A percentile compares a stretch with the other conserved stretches of the same genome.
These are phyloP conservation scores for Claviceps digitariae DNA, from an alignment of 2,329 filamentous ascomycete species.

Conservation along the genomic window DNA sequence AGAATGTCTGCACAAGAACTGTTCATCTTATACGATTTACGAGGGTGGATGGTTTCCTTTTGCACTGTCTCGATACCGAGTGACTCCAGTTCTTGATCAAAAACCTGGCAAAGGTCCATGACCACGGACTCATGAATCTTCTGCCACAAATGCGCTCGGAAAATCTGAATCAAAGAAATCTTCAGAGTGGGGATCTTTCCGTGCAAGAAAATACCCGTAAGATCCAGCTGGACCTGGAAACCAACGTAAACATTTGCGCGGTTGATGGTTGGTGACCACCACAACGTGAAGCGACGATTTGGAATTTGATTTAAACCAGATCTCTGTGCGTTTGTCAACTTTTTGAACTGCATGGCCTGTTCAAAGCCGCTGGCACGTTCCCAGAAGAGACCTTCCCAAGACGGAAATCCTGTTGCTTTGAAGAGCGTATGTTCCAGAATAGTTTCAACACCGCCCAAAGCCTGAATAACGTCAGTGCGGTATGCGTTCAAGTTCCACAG, in stretches of 20 bases:
- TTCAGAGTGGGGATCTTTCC: slow-evolving; percentile 97
- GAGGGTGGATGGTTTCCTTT: slow-evolving; percentile 96
- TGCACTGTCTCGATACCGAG: slow-evolving; percentile 95
- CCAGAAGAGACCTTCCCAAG: slow-evolving; percentile 95
- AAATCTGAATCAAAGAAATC: slow-evolving; percentile 97
- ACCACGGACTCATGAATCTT: slow-evolving; percentile 98
- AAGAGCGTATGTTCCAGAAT: slow-evolving; percentile 95
- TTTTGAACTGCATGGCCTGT: slow-evolving; percentile 90
- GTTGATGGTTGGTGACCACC: slow-evolving; percentile 94
- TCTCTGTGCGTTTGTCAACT: slow-evolving; percentile 90
- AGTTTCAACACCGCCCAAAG: slow-evolving; percentile 89
- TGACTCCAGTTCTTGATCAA: slow-evolving; percentile 92
- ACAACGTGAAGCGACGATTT: slow-evolving; percentile 93
- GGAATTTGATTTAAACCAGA: slow-evolving; percentile 97
- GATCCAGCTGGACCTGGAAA: slow-evolving; percentile 96
- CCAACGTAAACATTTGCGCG: slow-evolving; percentile 95
- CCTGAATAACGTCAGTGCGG: slow-evolving; percentile 92
- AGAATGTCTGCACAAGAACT: slow-evolving; percentile 96
- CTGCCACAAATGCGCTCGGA: slow-evolving; percentile 98
- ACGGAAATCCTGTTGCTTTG: slow-evolving; percentile 92
- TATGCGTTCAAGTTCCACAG: slow-evolving; percentile 96
- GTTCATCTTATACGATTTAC: slow-evolving; percentile 99
- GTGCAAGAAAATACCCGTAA: slow-evolving; percentile 97
- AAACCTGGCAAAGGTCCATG: slow-evolving; percentile 98
- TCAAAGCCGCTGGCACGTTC: slow-evolving; percentile 41